Base-by-base conservation (phyloP, 202 grass and related monocot genomes). In the Cymbopogon flexuosus region DNA sequence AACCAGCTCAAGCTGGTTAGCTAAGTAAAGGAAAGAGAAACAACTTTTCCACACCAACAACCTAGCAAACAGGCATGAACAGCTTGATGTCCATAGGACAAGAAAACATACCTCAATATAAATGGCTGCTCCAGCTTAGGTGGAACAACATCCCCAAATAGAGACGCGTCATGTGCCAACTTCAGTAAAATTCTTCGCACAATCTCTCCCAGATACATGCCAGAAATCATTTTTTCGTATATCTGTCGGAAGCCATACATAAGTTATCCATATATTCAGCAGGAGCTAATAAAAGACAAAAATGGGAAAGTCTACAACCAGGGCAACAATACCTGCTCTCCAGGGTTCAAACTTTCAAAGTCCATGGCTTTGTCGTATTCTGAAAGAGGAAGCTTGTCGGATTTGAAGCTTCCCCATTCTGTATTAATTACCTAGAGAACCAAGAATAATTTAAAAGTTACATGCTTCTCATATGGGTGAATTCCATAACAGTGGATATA, bases 341-440 rank as follows among this genome's bases (percentile, higher is more conserved):
- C 93, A 62, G 88, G 85, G 72, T 96, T 96, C 69, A 96, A 82
- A 79, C 93, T 90, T 81, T 96, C 93, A 51, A 81, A 75, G 76
- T 93, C 93, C 89, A 96, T 81, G 34, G 85, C 83, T 83, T 87
- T 84, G 62, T 93, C 93, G 1, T 79, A 96, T 64, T 96, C 90
- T 24, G 93, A 93, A 68, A 93, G 76, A 65, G 93, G 93, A 80
- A 96, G 93, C 64, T 90, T 84, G 30, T 87, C 81, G 40, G 93
- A 96, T 64, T 85, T 96, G 79, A 96, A 96, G 77, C 87, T 90
- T 21, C 89, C 89, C 93, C 93, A 96, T 64, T 96, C 93, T 6
- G 89, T 96, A 79, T 96, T 96, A 70, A 96, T 96, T 72, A 96
- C 89, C 92, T 94, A 79, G 37, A 79, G 22, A 80, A 69, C 56